Evolutionary conservation across 2,329 filamentous ascomycete genomes (phyloP).

Genomic region (Exophiala lecanii-corni): DNA sequence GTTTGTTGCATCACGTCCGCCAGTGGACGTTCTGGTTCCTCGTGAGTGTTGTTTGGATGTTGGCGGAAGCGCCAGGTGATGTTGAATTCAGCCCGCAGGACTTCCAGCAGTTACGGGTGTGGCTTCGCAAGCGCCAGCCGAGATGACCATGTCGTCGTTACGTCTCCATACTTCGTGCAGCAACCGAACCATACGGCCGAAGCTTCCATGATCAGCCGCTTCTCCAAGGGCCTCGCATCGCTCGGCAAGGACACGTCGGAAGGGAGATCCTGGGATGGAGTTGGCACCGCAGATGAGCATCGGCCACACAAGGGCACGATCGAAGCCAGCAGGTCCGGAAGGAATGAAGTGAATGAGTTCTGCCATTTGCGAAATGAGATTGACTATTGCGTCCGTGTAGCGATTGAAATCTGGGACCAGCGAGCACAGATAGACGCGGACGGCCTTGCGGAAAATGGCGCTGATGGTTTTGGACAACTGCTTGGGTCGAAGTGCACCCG

Average conservation of each 20-base stretch:
- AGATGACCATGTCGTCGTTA: constrained; percentile 57
- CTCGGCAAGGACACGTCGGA: constrained; percentile 73
- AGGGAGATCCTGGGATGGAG: constrained; percentile 65
- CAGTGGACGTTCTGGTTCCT: constrained; percentile 71
- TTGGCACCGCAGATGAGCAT: constrained; percentile 81
- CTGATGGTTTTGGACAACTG: constrained; percentile 87
- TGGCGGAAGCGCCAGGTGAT: constrained; percentile 18
- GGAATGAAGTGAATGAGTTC: constrained; percentile 77
- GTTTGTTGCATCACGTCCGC: constrained; percentile 91
- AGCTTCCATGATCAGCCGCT: constrained; percentile 72
- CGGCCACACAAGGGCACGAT: constrained; percentile 89
- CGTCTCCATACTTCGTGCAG: constrained; percentile 76
- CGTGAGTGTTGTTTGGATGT: constrained; percentile 26
- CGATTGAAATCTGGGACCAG: constrained; percentile 84
- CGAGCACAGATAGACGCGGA: constrained; percentile 94
- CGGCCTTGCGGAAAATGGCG: constrained; percentile 81
- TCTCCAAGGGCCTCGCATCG: constrained; percentile 72
- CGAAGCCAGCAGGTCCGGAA: constrained; percentile 73
- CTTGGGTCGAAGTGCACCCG: constrained; percentile 72
- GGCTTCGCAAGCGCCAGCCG: constrained; percentile 30
- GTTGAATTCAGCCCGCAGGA: constrained; percentile 20
- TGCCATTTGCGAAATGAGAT: constrained; percentile 73
- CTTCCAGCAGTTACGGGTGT: constrained; percentile 26
- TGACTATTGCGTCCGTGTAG: constrained; percentile 66
- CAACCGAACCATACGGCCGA: constrained; percentile 74